Evolutionary conservation across 495 filamentous ascomycete genomes (phyloP).

Genomic region (Hyaloscypha variabilis): DNA sequence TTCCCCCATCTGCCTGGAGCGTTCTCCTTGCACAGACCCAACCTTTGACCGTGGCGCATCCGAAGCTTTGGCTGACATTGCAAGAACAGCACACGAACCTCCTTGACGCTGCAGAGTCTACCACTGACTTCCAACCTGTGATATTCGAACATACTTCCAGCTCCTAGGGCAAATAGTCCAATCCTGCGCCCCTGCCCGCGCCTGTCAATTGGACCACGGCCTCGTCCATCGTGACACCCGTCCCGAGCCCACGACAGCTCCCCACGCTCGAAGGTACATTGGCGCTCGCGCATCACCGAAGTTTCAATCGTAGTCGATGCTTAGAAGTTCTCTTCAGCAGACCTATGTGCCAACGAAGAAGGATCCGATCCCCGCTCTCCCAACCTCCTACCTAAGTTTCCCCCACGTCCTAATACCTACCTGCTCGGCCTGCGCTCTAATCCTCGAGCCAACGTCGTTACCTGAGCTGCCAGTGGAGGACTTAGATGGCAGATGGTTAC

Average conservation of each 20-base stretch:
- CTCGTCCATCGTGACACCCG: neutral
- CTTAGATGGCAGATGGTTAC: constrained; percentile 38
- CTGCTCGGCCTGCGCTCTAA: constrained; percentile 19
- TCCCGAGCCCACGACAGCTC: neutral
- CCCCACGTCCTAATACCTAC: constrained; percentile 7
- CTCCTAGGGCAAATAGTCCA: neutral
- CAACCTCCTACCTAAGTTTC: constrained; percentile 23
- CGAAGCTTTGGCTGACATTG: neutral
- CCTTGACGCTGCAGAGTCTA: neutral
- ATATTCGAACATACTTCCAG: constrained; percentile 2
- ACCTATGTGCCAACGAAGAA: constrained; percentile 36
- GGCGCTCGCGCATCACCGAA: constrained; percentile 17
- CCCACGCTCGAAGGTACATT: neutral
- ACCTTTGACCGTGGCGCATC: neutral
- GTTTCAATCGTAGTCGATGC: constrained; percentile 29
- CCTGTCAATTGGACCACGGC: neutral
- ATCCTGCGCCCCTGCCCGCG: neutral
- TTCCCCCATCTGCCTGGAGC: neutral
- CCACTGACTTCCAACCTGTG: neutral
- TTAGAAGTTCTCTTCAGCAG: constrained; percentile 21
- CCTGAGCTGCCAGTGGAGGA: constrained; percentile 19
- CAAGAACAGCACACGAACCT: neutral
- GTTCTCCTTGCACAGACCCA: neutral
- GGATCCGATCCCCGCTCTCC: constrained; percentile 29
- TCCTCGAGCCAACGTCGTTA: constrained; percentile 22